A percentile compares a stretch with the other conserved stretches of the same genome.
phyloP scores from a whole-genome alignment of 1,139 yeast genomes.

The Geotrichum reessii region DNA sequence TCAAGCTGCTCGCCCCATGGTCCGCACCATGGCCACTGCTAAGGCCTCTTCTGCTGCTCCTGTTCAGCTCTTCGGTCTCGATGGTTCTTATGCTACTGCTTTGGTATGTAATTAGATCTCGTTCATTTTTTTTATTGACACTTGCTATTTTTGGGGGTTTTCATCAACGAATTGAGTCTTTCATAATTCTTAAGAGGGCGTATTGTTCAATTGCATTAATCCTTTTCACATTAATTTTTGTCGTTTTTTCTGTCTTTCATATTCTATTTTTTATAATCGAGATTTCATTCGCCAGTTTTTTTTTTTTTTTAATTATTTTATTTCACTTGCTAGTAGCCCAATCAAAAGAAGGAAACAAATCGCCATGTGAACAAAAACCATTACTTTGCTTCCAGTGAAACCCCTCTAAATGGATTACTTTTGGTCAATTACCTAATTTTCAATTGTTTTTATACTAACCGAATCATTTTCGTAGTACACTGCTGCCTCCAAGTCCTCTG shows the following conservation, averaged over 20 bases:
- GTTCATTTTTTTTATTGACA: neutral
- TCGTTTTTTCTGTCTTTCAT: neutral
- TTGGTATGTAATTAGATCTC: slow-evolving; percentile 36
- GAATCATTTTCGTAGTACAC: slow-evolving; percentile 45
- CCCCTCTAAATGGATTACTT: neutral
- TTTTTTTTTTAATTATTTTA: neutral
- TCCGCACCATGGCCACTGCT: slow-evolving; percentile 44
- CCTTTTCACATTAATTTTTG: neutral
- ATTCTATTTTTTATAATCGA: neutral
- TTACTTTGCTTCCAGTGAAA: neutral
- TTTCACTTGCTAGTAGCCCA: neutral
- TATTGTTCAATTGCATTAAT: neutral
- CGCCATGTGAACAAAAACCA: neutral
- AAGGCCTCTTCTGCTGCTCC: slow-evolving; percentile 57
- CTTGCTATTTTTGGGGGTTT: neutral
- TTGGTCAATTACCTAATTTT: neutral
- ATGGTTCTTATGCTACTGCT: slow-evolving; percentile 96
- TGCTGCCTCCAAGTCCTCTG: slow-evolving; percentile 81
- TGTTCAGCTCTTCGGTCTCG: slow-evolving; percentile 88
- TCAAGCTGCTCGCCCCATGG: slow-evolving; percentile 22
- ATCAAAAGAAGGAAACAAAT: neutral
- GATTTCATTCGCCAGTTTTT: slow-evolving; percentile 16
- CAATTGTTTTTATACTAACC: neutral
- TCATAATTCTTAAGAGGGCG: too few species aligned
- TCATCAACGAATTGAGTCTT: neutral